Conservation (phyloP, 2,329 filamentous ascomycete species). For the Colletotrichum somersetense region DNA sequence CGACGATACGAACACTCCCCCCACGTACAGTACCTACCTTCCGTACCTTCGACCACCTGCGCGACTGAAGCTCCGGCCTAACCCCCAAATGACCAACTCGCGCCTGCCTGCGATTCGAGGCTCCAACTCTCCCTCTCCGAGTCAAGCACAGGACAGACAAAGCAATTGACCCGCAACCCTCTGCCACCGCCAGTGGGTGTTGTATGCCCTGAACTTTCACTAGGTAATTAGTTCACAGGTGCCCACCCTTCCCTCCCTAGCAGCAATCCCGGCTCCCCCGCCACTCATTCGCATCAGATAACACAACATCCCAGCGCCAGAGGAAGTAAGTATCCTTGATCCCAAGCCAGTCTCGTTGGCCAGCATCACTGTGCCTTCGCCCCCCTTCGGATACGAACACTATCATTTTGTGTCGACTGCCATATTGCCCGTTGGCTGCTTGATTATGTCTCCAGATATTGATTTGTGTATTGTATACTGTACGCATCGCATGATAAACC, state of each 20-base stretch:
- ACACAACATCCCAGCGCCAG: conserved; percentile 5
- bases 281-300: conserved; percentile 11
- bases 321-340: not conserved
- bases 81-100: conserved; percentile 9
- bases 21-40: not conserved
- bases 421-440: not conserved
- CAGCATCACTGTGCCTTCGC: not conserved
- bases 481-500: not conserved
- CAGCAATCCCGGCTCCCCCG: not conserved
- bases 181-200: conserved; percentile 1
- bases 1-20: conserved; percentile 16
- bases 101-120: conserved; percentile 1
- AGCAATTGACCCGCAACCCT: not conserved
- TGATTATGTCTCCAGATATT: not conserved
- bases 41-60: not conserved
- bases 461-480: too few relatives aligned
- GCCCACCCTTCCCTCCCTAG: too few relatives aligned
- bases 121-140: conserved; percentile 12
- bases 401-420: too few relatives aligned
- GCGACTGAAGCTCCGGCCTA: not conserved
- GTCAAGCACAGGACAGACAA: conserved; percentile 26
- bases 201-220: not conserved
- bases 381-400: not conserved
- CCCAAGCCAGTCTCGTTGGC: conserved; percentile 9
- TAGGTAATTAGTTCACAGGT: not conserved